Base-by-base conservation (phyloP, 305 asterid genomes). In the Coffea humblotiana region DNA sequence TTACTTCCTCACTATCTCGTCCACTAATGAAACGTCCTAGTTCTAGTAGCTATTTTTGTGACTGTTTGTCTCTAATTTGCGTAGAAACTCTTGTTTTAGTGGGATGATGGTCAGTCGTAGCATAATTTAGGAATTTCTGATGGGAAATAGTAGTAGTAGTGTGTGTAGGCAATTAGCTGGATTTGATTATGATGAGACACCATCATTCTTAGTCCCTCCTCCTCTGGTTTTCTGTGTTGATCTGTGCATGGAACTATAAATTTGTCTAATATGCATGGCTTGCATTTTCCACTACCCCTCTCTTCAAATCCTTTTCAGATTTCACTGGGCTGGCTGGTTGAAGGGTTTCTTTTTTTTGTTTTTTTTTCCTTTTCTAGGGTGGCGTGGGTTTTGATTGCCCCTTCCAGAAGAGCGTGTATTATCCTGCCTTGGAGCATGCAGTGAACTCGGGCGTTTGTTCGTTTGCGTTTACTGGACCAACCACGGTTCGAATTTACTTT, bases 81-180 rank as follows among this genome's bases (percentile, higher is more conserved):
- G 16, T 45, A 35, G 61, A 45, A 45, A 18, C 45, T 56, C 6
- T 60, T 49, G 48, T 7, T 25, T 79, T 72, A 72, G 73, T 6
- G 83, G 83, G 68, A 75, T 75, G 83, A 61, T 56, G 76, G 77
- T 37, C 15, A 66, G 52, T 49, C 49, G 80, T 49, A 66, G 73
- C 29, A 51, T 40, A 72, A 12, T 32, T 48, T 80, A 56, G 78
- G 72, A 25, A 1, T 72, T 45, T 23, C 13, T 47, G n/a, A 43
- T n/a, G 65, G 19, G 12, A 43, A 19, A 6, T 80, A 27, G 67
- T 32, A 32, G 32, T 32, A 32, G 32, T 51, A 25, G 78, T 11
- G 14, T 68, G 79, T 51, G 58, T 80, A 48, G 83, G 29, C 75
- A 43, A 8, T 80, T 54, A 60, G 76, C 71, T 45, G 70, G 83